Percentiles rank a stretch among this genome's conserved stretches.
These are phyloP conservation scores for Asterella californica DNA, from an alignment of 225 moss, liverwort and hornwort genomes.

Conservation along the genomic window DNA sequence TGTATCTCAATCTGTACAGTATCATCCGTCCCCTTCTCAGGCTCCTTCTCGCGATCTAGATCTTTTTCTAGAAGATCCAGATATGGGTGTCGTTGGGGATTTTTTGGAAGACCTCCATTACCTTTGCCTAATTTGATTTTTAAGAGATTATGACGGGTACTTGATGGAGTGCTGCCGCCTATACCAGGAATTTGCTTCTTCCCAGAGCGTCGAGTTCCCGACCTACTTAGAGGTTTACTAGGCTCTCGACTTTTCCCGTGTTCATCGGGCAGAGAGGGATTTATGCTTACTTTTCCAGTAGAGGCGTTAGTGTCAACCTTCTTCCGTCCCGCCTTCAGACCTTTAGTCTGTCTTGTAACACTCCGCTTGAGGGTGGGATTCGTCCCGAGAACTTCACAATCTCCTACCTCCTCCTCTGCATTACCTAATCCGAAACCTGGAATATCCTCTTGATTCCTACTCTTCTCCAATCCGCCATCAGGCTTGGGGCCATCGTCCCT, in stretches of 20 bases:
- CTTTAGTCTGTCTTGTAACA: not conserved
- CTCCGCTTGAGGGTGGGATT: not conserved
- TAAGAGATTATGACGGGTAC: not conserved
- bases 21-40: not conserved
- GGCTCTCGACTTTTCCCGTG: not conserved
- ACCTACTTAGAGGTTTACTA: not conserved
- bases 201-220: not conserved
- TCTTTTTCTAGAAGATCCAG: not conserved
- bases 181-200: not conserved
- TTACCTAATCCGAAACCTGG: too few relatives aligned
- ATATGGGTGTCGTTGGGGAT: not conserved
- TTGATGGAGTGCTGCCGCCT: not conserved
- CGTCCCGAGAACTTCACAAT: not conserved
- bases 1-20: not conserved
- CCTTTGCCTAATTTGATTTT: not conserved
- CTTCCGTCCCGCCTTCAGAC: not conserved
- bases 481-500: not conserved
- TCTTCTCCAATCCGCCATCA: not conserved
- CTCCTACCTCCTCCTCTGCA: not conserved
- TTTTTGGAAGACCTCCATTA: not conserved
- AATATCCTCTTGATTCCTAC: not conserved
- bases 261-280: not conserved
- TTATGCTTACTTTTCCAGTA: not conserved
- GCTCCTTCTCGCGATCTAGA: not conserved
- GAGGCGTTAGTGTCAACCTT: not conserved